A percentile compares a stretch with the other conserved stretches of the same genome.
phyloP scores from a whole-genome alignment of 2,329 filamentous ascomycete species.

The Fusarium brachygibbosum region DNA sequence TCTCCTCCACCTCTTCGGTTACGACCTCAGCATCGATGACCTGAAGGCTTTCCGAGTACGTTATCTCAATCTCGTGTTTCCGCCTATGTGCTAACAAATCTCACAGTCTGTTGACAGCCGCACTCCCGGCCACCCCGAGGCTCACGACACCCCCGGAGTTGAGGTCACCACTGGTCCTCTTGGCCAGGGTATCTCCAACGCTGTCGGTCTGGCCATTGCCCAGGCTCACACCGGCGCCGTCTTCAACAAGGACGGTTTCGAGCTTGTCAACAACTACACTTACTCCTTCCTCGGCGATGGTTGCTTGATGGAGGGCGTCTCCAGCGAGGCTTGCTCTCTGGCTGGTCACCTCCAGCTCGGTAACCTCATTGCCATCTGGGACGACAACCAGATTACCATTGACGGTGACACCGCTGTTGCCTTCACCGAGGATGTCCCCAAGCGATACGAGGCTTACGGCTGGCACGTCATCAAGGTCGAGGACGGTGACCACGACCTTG shows the following conservation, averaged over 20 bases:
- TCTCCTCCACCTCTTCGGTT: conserved; percentile 96
- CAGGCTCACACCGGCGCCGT: conserved; percentile 89
- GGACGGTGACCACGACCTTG: conserved; percentile 90
- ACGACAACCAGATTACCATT: conserved; percentile 97
- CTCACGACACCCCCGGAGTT: conserved; percentile 95
- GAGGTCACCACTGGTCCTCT: conserved; percentile 99
- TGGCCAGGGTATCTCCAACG: conserved; percentile 96
- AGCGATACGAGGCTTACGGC: conserved; percentile 96
- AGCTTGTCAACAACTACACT: conserved; percentile 95
- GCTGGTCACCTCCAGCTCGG: conserved; percentile 97
- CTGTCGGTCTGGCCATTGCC: conserved; percentile 96
- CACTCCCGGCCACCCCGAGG: conserved; percentile 95
- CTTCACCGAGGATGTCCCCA: conserved; percentile 96
- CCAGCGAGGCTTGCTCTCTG: conserved; percentile 89
- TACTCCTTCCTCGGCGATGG: conserved; percentile 98
- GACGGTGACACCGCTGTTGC: conserved; percentile 96
- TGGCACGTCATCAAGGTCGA: conserved; percentile 91
- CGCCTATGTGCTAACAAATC: conserved; percentile 18
- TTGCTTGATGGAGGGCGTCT: conserved; percentile 98
- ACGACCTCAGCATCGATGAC: conserved; percentile 87
- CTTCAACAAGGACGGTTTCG: conserved; percentile 97
- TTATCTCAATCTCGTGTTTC: conserved; percentile 42
- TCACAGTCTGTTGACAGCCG: conserved; percentile 72
- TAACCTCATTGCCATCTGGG: conserved; percentile 96
- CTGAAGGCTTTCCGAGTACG: conserved; percentile 96